Conservation (phyloP, 2,329 filamentous ascomycete genomes). For the Aspergillus glaucus region DNA sequence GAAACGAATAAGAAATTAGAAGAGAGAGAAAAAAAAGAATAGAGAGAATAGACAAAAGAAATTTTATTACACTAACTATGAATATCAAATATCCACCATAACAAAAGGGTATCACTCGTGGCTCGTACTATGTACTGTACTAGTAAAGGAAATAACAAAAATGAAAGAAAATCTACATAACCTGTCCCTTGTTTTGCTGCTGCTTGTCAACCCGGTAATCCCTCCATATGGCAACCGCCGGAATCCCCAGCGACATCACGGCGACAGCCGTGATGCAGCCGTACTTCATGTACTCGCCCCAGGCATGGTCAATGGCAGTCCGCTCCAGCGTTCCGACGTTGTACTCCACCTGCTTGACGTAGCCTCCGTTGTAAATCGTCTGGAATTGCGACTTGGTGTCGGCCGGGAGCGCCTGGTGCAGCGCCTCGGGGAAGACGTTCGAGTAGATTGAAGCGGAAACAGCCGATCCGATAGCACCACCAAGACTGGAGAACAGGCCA, state of each 20-base stretch:
- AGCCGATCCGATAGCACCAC: conserved; percentile 29
- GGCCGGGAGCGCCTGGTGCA: conserved; percentile 42
- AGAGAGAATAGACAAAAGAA: neutral
- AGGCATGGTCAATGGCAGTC: conserved; percentile 32
- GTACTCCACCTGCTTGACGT: conserved; percentile 22
- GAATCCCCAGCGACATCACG: conserved; percentile 27
- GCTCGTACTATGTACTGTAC: neutral
- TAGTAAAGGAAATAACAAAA: neutral
- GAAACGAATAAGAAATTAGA: neutral
- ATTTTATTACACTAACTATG: neutral
- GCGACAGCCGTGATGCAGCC: conserved; percentile 30
- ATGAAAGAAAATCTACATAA: neutral
- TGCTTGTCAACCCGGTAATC: conserved; percentile 34
- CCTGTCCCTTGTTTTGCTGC: conserved; percentile 1
- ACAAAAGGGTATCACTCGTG: neutral
- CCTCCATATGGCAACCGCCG: conserved; percentile 32
- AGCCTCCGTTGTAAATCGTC: conserved; percentile 22
- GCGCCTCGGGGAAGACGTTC: conserved; percentile 46
- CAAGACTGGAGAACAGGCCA: conserved; percentile 29
- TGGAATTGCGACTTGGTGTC: conserved; percentile 11
- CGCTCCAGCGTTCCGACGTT: conserved; percentile 22
- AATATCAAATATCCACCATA: neutral
- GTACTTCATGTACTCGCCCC: conserved; percentile 32
- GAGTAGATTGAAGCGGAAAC: conserved; percentile 49
- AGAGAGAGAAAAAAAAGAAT: neutral